These are phyloP conservation scores for Chrysoporthe austroafricana DNA, from an alignment of 2,329 filamentous ascomycete genomes.

Conservation along the genomic window DNA sequence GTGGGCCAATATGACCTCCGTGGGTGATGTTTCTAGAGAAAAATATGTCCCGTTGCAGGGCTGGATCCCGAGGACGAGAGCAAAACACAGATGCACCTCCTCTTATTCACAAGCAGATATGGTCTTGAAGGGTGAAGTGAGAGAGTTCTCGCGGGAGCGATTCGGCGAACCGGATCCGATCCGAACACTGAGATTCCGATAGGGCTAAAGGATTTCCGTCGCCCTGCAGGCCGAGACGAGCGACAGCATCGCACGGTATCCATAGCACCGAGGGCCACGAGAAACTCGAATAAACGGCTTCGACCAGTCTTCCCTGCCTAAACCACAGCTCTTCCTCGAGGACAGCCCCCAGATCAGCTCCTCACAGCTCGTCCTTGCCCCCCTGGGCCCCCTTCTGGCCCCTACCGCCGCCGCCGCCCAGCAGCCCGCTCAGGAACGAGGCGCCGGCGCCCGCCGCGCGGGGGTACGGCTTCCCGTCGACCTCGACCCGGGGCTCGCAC, in stretches of 20 bases:
- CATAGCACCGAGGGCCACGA: background rate
- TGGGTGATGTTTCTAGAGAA: too few species aligned
- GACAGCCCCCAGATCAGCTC: too few species aligned
- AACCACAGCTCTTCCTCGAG: too few species aligned
- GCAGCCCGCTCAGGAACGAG: conserved; percentile 40
- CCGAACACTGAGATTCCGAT: background rate
- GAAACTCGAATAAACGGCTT: background rate
- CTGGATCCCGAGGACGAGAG: background rate
- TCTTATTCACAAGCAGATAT: background rate
- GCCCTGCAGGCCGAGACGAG: too few species aligned
- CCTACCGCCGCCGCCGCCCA: conserved; percentile 12
- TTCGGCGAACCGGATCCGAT: background rate
- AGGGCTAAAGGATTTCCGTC: too few species aligned
- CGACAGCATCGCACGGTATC: too few species aligned
- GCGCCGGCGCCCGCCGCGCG: conserved; percentile 46
- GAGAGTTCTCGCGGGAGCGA: background rate
- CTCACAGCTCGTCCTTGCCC: conserved; percentile 27
- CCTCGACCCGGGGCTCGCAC: conserved; percentile 48
- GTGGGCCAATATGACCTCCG: background rate
- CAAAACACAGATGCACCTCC: background rate
- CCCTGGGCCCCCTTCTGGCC: conserved; percentile 26
- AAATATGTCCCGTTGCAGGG: background rate
- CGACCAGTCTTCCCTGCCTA: too few species aligned
- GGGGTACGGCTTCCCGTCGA: conserved; percentile 51
- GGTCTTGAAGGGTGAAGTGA: background rate